Base-by-base conservation (phyloP, 164 flowering plant genomes). In the Sextonia rubra region DNA sequence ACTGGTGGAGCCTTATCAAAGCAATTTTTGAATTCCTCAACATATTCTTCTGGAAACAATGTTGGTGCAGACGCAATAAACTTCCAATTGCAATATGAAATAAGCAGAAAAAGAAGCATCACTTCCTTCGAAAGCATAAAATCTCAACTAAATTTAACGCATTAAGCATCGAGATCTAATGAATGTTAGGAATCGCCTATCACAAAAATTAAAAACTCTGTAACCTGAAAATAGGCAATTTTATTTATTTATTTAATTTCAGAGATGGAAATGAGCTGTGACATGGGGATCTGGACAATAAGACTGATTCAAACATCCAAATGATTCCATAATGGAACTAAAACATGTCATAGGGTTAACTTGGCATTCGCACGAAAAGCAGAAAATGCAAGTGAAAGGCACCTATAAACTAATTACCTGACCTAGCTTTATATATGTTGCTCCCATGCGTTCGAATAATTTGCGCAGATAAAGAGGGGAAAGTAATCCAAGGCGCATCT, bases 61-160 rank as follows among this genome's bases (percentile, higher is more conserved):
- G 98, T 94, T 18, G 98, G 98, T 18, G 98, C 91, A 20, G 97
- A 94, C 71, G 98, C 98, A 76, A 92, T 87, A 82, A 94, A 88
- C 98, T 94, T 78, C 69, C 68, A 71, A 32, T 70, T 52, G 18
- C 60, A 84, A 69, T 20, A 68, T 14, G 61, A 67, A 64, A 60
- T 26, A 47, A 70, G 26, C 8, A 27, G 27, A 12, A 20, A 61
- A 11, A 61, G 14, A 24, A 52, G n/a, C 14, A 4, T 52, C 58
- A 52, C n/a, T 52, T 52, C 20, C n/a, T 52, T 52, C 14, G 17
- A 52, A 20, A 20, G 6, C 58, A 37, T 37, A 37, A 37, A 52
- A 52, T 52, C n/a, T 52, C n/a, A 52, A 17, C n/a, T 15, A 5
- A 20, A 52, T 18, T 52, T 52, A 5, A 37, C 6, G 44, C 44